These are phyloP conservation scores for Aspergillus haitiensis DNA, from an alignment of 495 filamentous ascomycete species.

Conservation along the genomic window DNA sequence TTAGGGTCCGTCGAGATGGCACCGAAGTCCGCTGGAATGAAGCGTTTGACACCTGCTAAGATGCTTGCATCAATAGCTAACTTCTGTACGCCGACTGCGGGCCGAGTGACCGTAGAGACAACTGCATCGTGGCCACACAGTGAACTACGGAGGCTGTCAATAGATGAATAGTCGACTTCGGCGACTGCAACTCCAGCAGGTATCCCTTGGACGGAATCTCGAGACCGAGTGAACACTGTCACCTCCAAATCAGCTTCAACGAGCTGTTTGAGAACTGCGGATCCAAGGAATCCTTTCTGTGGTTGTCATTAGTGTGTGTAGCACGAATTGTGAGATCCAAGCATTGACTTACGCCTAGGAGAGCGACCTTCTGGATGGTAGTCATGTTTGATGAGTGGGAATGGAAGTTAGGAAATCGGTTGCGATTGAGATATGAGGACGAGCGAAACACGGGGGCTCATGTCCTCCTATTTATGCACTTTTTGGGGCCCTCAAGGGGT, in stretches of 20 bases:
- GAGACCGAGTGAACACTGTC: slow-evolving; percentile 39
- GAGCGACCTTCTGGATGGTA: slow-evolving; percentile 4
- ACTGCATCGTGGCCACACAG: slow-evolving; percentile 41
- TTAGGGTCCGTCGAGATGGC: slow-evolving; percentile 34
- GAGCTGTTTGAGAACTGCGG: slow-evolving; percentile 7
- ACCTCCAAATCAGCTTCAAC: slow-evolving; percentile 26
- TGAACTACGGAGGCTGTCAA: slow-evolving; percentile 24
- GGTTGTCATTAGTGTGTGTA: background rate
- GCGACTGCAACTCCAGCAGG: slow-evolving; percentile 18
- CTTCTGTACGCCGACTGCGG: slow-evolving; percentile 34
- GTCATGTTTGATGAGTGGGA: background rate
- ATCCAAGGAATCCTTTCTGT: slow-evolving; percentile 12
- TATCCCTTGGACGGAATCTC: slow-evolving; percentile 13
- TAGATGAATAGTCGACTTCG: slow-evolving; percentile 28
- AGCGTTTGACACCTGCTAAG: slow-evolving; percentile 51
- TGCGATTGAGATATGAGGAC: background rate
- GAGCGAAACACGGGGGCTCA: background rate
- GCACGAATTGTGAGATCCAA: background rate
- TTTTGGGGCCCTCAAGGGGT: background rate
- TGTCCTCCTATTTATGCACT: background rate
- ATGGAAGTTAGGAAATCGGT: background rate
- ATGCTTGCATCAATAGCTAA: slow-evolving; percentile 54
- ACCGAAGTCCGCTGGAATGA: slow-evolving; percentile 56
- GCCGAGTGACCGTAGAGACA: slow-evolving; percentile 32
- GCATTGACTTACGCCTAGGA: slow-evolving; percentile 7